These are phyloP conservation scores for Didymellaceae sp. DNA, from an alignment of 2,329 filamentous ascomycete genomes.

Conservation along the genomic window DNA sequence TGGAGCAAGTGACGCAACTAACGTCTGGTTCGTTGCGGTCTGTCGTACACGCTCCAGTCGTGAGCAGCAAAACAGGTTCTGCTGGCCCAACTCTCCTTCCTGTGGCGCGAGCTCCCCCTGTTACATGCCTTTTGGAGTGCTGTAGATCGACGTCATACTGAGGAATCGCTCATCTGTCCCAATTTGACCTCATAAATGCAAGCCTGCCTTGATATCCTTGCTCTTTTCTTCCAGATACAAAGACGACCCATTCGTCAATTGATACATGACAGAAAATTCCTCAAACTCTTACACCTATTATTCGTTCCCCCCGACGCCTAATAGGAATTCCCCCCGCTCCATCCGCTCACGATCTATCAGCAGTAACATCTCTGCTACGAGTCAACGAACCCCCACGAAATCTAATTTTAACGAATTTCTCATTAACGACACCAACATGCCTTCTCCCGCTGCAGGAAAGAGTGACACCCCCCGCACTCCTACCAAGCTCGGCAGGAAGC, in stretches of 20 bases:
- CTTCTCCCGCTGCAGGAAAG: constrained; percentile 60
- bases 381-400: constrained; percentile 38
- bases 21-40: constrained; percentile 30
- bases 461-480: constrained; percentile 57
- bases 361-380: constrained; percentile 43
- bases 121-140: constrained; percentile 25
- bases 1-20: constrained; percentile 47
- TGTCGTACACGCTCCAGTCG: constrained; percentile 35
- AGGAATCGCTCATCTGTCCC: constrained; percentile 23
- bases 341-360: constrained; percentile 49
- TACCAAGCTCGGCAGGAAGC: constrained; percentile 58
- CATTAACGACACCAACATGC: constrained; percentile 50
- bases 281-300: constrained; percentile 58
- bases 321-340: constrained; percentile 49
- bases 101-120: constrained; percentile 48
- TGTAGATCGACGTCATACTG: constrained; percentile 45
- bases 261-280: constrained; percentile 58
- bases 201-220: constrained; percentile 26
- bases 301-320: constrained; percentile 59
- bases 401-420: constrained; percentile 42
- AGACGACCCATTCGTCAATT: constrained; percentile 46
- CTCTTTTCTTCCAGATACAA: constrained; percentile 31
- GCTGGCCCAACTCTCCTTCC: constrained; percentile 24
- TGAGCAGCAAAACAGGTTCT: constrained; percentile 49
- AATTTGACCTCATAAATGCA: constrained; percentile 41